phyloP scores from a whole-genome alignment of 768 basidiomycete genomes.

The Saitozyma sp. region DNA sequence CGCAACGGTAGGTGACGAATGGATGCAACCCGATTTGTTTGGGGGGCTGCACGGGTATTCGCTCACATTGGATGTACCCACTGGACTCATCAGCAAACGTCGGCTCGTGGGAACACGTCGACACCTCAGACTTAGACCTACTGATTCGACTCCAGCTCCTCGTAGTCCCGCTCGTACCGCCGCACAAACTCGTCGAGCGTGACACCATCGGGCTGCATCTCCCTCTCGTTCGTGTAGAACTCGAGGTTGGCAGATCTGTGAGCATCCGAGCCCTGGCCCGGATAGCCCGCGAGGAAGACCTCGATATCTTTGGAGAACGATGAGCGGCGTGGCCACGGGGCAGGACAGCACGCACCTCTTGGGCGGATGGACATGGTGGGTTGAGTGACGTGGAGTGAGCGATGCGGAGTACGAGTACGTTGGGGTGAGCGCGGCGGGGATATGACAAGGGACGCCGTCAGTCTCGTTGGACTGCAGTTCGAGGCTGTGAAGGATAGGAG shows the following conservation, averaged over 20 bases:
- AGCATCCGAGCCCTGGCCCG: constrained; percentile 8
- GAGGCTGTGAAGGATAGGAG: too few species aligned
- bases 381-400: too few species aligned
- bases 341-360: too few species aligned
- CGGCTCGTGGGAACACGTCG: too few species aligned
- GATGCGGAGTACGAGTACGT: too few species aligned
- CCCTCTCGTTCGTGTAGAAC: constrained; percentile 31
- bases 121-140: constrained; percentile 16
- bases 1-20: too few species aligned
- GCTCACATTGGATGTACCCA: constrained; percentile 40
- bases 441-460: too few species aligned
- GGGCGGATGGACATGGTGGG: too few species aligned
- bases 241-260: constrained; percentile 18
- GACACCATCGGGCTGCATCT: constrained; percentile 25
- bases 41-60: too few species aligned
- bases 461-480: too few species aligned
- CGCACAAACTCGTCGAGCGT: constrained; percentile 36
- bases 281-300: constrained; percentile 29
- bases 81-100: constrained; percentile 17
- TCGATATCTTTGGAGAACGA: constrained; percentile 23
- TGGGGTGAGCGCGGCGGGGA: too few species aligned
- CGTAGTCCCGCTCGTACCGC: constrained; percentile 23
- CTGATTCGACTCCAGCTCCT: constrained; percentile 44
- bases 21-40: too few species aligned
- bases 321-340: neutral